Percentiles rank a stretch among this genome's conserved stretches.
These are phyloP conservation scores for Aaosphaeria pasadenensis DNA, from an alignment of 2,329 filamentous ascomycete genomes.

Conservation along the genomic window DNA sequence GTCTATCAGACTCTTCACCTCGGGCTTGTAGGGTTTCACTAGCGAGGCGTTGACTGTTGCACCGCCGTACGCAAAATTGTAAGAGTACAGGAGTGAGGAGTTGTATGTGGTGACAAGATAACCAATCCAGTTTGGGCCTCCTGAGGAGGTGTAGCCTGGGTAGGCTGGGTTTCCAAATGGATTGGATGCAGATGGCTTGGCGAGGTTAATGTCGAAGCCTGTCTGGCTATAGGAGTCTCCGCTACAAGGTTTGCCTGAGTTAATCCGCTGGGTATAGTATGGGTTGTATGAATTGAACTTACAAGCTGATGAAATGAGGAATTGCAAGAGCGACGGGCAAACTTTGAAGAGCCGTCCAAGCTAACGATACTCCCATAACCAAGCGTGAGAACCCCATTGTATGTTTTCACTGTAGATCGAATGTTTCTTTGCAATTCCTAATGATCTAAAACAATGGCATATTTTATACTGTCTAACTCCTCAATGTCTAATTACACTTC, in stretches of 20 bases:
- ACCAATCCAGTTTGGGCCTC: slow-evolving; percentile 19
- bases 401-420: too few relatives aligned
- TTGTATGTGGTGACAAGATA: slow-evolving; percentile 15
- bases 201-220: slow-evolving; percentile 11
- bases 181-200: slow-evolving; percentile 14
- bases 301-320: slow-evolving; percentile 9
- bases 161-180: slow-evolving; percentile 17
- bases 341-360: neutral
- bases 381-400: too few relatives aligned
- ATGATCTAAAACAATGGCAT: too few relatives aligned
- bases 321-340: slow-evolving; percentile 1
- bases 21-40: slow-evolving; percentile 11
- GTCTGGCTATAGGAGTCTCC: slow-evolving; percentile 21
- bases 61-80: slow-evolving; percentile 18
- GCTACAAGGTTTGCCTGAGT: slow-evolving; percentile 3
- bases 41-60: slow-evolving; percentile 17
- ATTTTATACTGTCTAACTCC: too few relatives aligned
- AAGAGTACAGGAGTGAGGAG: slow-evolving; percentile 10
- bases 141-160: slow-evolving; percentile 16
- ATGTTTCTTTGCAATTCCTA: too few relatives aligned
- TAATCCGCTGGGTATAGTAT: neutral
- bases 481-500: too few relatives aligned
- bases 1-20: slow-evolving; percentile 15
- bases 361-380: neutral
- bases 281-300: neutral